These are phyloP conservation scores for Ganoderma lucidum DNA, from an alignment of 1,284 basidiomycete species.

Conservation along the genomic window DNA sequence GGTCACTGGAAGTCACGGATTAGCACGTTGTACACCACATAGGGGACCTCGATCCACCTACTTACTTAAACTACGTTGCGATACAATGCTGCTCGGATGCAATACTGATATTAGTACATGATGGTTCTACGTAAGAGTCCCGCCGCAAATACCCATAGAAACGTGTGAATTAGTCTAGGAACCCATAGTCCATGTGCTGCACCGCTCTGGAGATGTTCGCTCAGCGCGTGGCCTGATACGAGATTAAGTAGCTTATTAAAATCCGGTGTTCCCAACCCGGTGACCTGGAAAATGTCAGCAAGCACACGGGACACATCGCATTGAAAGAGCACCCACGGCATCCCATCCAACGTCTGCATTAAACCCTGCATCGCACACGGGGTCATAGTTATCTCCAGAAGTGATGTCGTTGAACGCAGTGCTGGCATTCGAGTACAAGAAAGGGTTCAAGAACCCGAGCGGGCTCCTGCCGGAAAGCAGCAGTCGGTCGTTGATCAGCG, in stretches of 20 bases:
- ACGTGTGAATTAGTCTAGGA: neutral
- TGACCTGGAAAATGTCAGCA: slow-evolving; percentile 48
- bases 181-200: neutral
- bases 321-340: slow-evolving; percentile 31
- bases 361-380: slow-evolving; percentile 47
- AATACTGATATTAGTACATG: slow-evolving; percentile 1
- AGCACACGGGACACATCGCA: neutral
- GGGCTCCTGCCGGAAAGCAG: slow-evolving; percentile 55
- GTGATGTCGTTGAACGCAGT: slow-evolving; percentile 37
- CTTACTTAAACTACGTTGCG: neutral
- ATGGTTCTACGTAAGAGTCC: neutral
- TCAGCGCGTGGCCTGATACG: neutral
- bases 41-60: neutral
- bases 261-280: slow-evolving; percentile 68
- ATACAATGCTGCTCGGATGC: neutral
- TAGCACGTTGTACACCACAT: neutral
- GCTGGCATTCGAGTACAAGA: slow-evolving; percentile 50
- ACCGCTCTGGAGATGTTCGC: neutral
- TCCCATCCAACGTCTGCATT: slow-evolving; percentile 47
- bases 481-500: slow-evolving; percentile 67
- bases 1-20: neutral
- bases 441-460: slow-evolving; percentile 70
- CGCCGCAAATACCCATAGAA: neutral
- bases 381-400: slow-evolving; percentile 22
- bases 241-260: slow-evolving; percentile 56